Evolutionary conservation across 2,329 filamentous ascomycete species (phyloP).

Genomic region (Thielaviopsis ethacetica): DNA sequence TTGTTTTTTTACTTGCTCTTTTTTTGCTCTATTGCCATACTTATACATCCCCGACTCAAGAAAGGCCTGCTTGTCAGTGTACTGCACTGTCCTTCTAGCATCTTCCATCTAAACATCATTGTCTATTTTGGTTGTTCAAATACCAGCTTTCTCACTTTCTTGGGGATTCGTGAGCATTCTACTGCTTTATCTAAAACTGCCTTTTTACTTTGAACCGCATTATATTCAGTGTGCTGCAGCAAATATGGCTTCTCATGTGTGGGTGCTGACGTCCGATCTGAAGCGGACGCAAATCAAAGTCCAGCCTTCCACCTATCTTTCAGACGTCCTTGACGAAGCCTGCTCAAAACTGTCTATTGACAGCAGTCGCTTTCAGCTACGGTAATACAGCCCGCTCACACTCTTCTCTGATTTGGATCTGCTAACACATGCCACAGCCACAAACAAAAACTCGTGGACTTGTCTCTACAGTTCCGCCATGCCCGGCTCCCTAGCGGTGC

Average conservation of each 20-base stretch:
- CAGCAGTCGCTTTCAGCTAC: slow-evolving; percentile 61
- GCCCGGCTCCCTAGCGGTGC: slow-evolving; percentile 72
- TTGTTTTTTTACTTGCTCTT: background rate
- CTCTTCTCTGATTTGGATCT: background rate
- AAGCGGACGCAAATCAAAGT: slow-evolving; percentile 71
- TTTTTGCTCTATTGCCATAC: background rate
- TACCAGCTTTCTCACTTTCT: background rate
- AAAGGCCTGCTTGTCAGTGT: background rate
- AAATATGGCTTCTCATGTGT: slow-evolving; percentile 73
- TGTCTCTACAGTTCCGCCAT: slow-evolving; percentile 70
- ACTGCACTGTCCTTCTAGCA: background rate
- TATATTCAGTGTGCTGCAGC: slow-evolving; percentile 12
- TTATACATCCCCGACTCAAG: background rate
- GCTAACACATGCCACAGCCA: slow-evolving; percentile 31
- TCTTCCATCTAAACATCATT: background rate
- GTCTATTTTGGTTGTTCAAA: background rate
- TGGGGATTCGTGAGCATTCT: background rate
- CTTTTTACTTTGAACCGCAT: background rate
- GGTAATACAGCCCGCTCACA: slow-evolving; percentile 32
- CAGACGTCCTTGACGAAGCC: slow-evolving; percentile 74
- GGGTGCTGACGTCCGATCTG: slow-evolving; percentile 68
- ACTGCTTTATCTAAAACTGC: background rate
- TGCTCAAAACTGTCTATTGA: slow-evolving; percentile 65
- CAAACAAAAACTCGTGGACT: slow-evolving; percentile 71
- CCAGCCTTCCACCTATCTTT: slow-evolving; percentile 61